Evolutionary conservation across 768 basidiomycete genomes (phyloP).

Genomic region (Kwoniella botswanensis): DNA sequence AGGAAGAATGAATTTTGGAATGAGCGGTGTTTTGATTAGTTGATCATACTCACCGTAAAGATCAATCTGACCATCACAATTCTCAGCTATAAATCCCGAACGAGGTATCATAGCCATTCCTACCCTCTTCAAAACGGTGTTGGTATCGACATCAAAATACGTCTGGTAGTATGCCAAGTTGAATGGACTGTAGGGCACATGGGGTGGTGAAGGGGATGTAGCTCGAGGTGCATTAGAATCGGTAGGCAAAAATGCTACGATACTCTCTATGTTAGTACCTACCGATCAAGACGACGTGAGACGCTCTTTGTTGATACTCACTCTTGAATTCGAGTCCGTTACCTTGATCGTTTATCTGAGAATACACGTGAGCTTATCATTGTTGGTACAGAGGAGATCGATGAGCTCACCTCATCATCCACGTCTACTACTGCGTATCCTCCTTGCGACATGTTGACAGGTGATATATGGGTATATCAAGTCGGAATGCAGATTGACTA

Average conservation of each 20-base stretch:
- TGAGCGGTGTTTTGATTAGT: too few relatives aligned
- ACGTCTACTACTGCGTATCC: conserved; percentile 57
- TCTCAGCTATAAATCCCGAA: conserved; percentile 50
- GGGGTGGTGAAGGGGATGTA: conserved; percentile 27
- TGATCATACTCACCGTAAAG: conserved; percentile 55
- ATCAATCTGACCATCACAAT: conserved; percentile 56
- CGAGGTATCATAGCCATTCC: conserved; percentile 50
- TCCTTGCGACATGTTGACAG: conserved; percentile 35
- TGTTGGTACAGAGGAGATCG: too few relatives aligned
- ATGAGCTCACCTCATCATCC: conserved; percentile 55
- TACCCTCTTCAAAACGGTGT: conserved; percentile 46
- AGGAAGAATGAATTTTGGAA: too few relatives aligned
- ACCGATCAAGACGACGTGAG: too few relatives aligned
- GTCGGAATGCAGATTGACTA: too few relatives aligned
- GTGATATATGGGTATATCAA: not conserved
- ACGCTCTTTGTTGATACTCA: too few relatives aligned
- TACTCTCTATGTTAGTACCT: not conserved
- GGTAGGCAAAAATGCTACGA: conserved; percentile 23
- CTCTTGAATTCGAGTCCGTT: conserved; percentile 55
- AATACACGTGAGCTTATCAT: not conserved
- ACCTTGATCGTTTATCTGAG: conserved; percentile 11
- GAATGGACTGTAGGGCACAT: conserved; percentile 53
- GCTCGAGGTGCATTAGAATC: conserved; percentile 28
- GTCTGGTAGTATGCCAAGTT: conserved; percentile 56
- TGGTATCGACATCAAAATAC: conserved; percentile 56